These are phyloP conservation scores for Priceomyces haplophilus DNA, from an alignment of 805 yeast species.

Conservation along the genomic window DNA sequence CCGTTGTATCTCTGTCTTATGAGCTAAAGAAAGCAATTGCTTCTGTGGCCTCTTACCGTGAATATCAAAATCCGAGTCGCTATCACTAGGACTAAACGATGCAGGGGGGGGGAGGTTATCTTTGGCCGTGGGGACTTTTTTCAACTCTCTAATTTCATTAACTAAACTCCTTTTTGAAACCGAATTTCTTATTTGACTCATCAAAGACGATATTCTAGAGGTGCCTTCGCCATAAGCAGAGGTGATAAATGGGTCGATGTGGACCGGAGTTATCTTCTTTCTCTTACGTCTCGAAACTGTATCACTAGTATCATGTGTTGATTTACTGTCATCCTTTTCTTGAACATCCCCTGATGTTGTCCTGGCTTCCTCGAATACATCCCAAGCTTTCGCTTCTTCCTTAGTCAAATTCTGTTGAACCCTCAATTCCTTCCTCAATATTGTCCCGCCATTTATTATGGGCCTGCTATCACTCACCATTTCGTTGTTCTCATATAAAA, in stretches of 20 bases:
- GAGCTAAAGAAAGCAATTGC: slow-evolving; percentile 30
- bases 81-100: slow-evolving; percentile 3
- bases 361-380: slow-evolving; percentile 30
- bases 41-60: not conserved
- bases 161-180: not conserved
- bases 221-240: not conserved
- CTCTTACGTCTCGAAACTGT: slow-evolving; percentile 8
- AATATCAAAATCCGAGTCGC: not conserved
- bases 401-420: slow-evolving; percentile 25
- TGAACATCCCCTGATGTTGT: slow-evolving; percentile 2
- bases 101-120: not conserved
- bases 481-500: slow-evolving; percentile 18
- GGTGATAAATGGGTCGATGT: not conserved
- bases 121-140: not conserved
- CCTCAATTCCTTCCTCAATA: slow-evolving; percentile 31
- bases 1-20: slow-evolving; percentile 56
- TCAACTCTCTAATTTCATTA: not conserved
- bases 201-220: slow-evolving; percentile 19
- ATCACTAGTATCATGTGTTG: not conserved
- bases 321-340: slow-evolving; percentile 9
- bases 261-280: slow-evolving; percentile 10
- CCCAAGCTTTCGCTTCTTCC: slow-evolving; percentile 40
- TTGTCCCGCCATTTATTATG: slow-evolving; percentile 38
- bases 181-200: slow-evolving; percentile 20
- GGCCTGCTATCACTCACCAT: slow-evolving; percentile 7